Base-by-base conservation (phyloP, 768 basidiomycete species). In the Russula abietina region DNA sequence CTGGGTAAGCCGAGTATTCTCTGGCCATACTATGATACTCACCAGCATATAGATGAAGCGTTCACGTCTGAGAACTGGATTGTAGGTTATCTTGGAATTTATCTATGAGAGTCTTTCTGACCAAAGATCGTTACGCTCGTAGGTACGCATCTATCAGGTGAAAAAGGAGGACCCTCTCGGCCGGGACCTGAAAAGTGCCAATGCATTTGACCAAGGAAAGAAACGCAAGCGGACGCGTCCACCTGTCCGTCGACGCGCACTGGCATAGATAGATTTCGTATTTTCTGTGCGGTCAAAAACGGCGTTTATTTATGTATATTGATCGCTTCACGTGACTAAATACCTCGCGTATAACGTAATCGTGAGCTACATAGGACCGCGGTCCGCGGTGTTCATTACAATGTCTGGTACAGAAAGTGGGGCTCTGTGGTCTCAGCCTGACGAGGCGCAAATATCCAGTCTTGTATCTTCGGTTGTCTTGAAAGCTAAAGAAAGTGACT, bases 11-110 rank as follows among this genome's bases (percentile, higher is more conserved):
- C 7, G 22, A 26, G 17, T n/a, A 46, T 43, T 65, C 0, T 1
- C 16, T 11, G 28, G 45, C 16, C 61, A 30, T 12, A 36, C 46
- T 51, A 57, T 48, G 48, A 30, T 19, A 61, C 38, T 60, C 26
- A 59, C 60, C 45, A 22, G 26, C 51, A 56, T 59, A 11, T 65
- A 92, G 93, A 99, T 66, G 97, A 99, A 75, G 97, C 96, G 9
- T 99, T 95, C 79, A 99, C 97, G 2, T 92, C 93, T 8, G 97
- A 99, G 78, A 99, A 99, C 75, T 99, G 97, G 97, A 96, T 99
- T 67, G 96, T 93, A 70, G 74, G 86, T 79, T 46, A 24, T 8
- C 22, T 12, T 41, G 46, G 26, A 16, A 30, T 33, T 8, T 17
- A 4, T 46, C 11, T 50, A n/a, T 16, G 38, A 53, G 1, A 39